phyloP scores from a whole-genome alignment of 306 rosid species.

The Carpinus fangiana region DNA sequence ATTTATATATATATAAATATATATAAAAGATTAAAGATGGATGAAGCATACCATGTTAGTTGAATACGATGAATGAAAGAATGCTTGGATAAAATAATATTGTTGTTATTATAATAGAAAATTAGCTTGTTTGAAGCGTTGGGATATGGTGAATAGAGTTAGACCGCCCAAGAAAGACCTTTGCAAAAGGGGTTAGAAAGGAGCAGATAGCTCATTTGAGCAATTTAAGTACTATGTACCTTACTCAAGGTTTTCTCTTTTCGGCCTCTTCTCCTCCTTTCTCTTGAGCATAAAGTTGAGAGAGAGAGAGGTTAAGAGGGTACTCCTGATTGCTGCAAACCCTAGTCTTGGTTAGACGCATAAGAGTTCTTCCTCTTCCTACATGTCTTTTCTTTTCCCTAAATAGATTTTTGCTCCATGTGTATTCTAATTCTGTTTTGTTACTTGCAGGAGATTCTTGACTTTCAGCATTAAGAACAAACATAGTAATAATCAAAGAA shows the following conservation, averaged over 20 bases:
- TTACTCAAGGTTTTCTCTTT: constrained; percentile 46
- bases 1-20: too few species aligned
- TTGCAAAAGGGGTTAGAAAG: constrained; percentile 45
- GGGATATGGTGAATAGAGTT: constrained; percentile 46
- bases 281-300: constrained; percentile 17
- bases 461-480: constrained; percentile 22
- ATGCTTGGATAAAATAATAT: too few species aligned
- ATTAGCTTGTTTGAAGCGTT: constrained; percentile 46
- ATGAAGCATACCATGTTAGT: too few species aligned
- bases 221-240: constrained; percentile 38
- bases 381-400: constrained; percentile 4
- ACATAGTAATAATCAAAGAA: background rate
- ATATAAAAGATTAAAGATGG: too few species aligned
- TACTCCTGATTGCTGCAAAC: constrained; percentile 19
- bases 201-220: background rate
- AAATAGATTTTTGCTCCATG: background rate
- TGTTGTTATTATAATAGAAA: constrained; percentile 33
- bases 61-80: too few species aligned
- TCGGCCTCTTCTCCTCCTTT: constrained; percentile 38
- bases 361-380: background rate
- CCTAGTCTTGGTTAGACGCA: constrained; percentile 22
- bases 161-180: constrained; percentile 54
- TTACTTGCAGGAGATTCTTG: constrained; percentile 42
- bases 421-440: constrained; percentile 16
- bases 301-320: constrained; percentile 4